Evolutionary conservation across 176 grass and related monocot species (phyloP).

Genomic region (Phoenix roebelenii): DNA sequence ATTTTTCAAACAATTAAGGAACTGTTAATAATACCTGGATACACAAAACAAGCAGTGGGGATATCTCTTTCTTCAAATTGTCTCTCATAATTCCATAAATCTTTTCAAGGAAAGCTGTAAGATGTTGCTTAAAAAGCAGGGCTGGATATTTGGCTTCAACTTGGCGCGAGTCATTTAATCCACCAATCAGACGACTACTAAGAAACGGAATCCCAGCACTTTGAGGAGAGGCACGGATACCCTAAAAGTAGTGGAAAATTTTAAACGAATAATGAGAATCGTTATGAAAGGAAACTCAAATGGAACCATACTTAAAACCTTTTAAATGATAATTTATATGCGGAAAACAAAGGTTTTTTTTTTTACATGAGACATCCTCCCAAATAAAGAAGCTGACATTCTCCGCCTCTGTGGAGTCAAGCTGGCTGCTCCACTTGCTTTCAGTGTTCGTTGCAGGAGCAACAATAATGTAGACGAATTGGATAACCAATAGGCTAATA

Average conservation of each 20-base stretch:
- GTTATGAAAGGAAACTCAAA: neutral
- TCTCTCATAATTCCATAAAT: conserved; percentile 75
- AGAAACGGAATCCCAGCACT: conserved; percentile 58
- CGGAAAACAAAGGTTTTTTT: neutral
- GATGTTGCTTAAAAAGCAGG: conserved; percentile 84
- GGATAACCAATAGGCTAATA: conserved; percentile 17
- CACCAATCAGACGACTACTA: conserved; percentile 35
- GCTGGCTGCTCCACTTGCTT: conserved; percentile 44
- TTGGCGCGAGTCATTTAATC: conserved; percentile 45
- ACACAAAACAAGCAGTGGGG: conserved; percentile 68
- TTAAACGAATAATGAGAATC: neutral
- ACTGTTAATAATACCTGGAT: conserved; percentile 49
- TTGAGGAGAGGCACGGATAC: conserved; percentile 37
- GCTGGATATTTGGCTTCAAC: conserved; percentile 83
- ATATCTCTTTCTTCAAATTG: conserved; percentile 72
- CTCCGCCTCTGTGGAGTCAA: conserved; percentile 55
- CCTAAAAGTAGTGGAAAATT: conserved; percentile 1
- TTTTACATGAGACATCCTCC: conserved; percentile 58
- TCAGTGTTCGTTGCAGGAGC: conserved; percentile 21
- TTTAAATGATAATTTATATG: no score
- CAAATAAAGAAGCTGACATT: conserved; percentile 33
- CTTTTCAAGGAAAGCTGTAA: conserved; percentile 82
- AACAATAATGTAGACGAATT: conserved; percentile 25
- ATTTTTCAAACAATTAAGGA: no score
- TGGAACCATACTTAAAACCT: no score